Conservation (phyloP, 176 grass and related monocot species). For the Stipa capillata region DNA sequence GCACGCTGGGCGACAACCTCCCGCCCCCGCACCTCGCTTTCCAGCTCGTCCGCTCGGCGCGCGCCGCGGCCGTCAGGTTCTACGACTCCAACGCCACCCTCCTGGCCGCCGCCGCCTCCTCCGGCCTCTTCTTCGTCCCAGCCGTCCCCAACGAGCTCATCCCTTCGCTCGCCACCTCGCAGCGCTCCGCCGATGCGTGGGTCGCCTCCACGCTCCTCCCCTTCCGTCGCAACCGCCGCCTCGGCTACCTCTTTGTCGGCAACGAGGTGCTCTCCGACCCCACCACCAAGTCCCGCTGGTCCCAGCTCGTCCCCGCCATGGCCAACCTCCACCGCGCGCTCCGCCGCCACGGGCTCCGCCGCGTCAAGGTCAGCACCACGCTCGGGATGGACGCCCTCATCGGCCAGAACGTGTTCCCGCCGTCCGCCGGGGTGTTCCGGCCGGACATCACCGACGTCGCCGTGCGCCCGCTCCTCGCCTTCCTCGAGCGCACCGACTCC, state of each 20-base stretch:
- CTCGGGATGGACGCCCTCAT: conserved; percentile 45
- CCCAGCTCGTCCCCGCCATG: conserved; percentile 50
- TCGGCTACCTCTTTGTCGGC: conserved; percentile 54
- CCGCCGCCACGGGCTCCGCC: conserved; percentile 2
- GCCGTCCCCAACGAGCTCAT: conserved; percentile 56
- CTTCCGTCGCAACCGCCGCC: conserved; percentile 21
- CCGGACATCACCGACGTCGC: conserved; percentile 32
- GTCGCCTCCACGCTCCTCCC: conserved; percentile 47
- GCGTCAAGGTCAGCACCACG: conserved; percentile 49
- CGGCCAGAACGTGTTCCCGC: conserved; percentile 32
- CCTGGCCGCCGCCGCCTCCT: conserved; percentile 34
- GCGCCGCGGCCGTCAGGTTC: conserved; percentile 46
- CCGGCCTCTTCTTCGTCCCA: conserved; percentile 40
- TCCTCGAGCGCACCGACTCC: conserved; percentile 41
- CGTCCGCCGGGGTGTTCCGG: conserved; percentile 49
- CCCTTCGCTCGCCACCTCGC: conserved; percentile 27
- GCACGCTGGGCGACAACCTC: conserved; percentile 59
- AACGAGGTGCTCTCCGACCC: conserved; percentile 68
- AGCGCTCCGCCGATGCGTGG: conserved; percentile 37
- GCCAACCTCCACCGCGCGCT: conserved; percentile 35
- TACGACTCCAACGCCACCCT: conserved; percentile 65
- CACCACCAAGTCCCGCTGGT: conserved; percentile 32
- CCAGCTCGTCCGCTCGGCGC: conserved; percentile 34
- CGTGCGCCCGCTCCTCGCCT: conserved; percentile 39
- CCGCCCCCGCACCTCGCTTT: conserved; percentile 23